phyloP scores from a whole-genome alignment of 2,329 filamentous ascomycete genomes.

The Aureobasidium lini region DNA sequence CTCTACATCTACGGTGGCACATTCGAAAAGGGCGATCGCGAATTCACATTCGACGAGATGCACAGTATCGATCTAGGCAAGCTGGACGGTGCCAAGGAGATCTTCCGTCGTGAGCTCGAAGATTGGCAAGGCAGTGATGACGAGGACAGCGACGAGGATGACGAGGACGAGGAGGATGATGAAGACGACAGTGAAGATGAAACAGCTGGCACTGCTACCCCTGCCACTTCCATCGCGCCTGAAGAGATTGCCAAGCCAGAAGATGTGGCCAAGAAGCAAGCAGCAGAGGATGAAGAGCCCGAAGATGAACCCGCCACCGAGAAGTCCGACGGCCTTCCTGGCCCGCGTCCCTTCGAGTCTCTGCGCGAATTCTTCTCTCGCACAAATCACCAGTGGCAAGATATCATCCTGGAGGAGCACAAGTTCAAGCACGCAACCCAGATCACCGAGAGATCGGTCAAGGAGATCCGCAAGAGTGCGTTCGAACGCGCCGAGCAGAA shows the following conservation, averaged over 20 bases:
- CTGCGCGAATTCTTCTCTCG: conserved; percentile 87
- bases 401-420: conserved; percentile 68
- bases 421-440: conserved; percentile 57
- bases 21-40: conserved; percentile 87
- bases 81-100: conserved; percentile 84
- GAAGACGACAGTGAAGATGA: conserved; percentile 41
- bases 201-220: conserved; percentile 33
- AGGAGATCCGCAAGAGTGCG: conserved; percentile 86
- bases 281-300: conserved; percentile 40
- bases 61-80: conserved; percentile 92
- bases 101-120: conserved; percentile 76
- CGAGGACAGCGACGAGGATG: conserved; percentile 41
- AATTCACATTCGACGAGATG: conserved; percentile 93
- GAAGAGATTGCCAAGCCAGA: conserved; percentile 18
- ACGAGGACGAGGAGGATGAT: conserved; percentile 44
- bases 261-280: conserved; percentile 36
- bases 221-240: conserved; percentile 41
- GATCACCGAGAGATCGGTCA: conserved; percentile 63
- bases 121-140: conserved; percentile 63
- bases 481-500: conserved; percentile 91
- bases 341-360: conserved; percentile 76
- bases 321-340: conserved; percentile 67
- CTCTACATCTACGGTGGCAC: conserved; percentile 94
- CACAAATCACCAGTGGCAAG: conserved; percentile 86
- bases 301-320: conserved; percentile 32